Evolutionary conservation across 164 flowering plant species (phyloP).

Genomic region (Magnolia changhungtana): DNA sequence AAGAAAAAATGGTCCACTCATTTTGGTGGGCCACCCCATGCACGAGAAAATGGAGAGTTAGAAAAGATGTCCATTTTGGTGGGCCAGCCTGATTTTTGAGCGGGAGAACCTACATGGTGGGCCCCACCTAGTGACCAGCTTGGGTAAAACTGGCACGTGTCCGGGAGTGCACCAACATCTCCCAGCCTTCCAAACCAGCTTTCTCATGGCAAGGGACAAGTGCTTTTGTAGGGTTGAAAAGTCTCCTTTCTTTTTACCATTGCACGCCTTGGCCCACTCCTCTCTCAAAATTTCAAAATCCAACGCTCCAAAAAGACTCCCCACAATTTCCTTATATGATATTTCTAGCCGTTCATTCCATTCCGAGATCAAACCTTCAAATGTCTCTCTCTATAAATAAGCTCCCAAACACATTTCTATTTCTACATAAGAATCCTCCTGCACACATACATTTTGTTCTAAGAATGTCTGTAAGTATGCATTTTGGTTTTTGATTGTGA

Average conservation of each 20-base stretch:
- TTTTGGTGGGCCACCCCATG: no score
- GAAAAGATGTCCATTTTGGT: no score
- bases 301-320: background rate
- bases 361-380: background rate
- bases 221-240: background rate
- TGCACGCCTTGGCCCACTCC: conserved; percentile 1
- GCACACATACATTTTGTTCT: background rate
- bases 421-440: background rate
- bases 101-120: background rate
- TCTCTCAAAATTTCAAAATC: background rate
- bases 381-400: background rate
- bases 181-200: background rate
- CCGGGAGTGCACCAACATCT: background rate
- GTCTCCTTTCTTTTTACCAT: background rate
- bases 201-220: background rate
- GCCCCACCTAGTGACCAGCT: background rate
- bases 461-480: conserved; percentile 15
- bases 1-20: no score
- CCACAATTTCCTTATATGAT: background rate
- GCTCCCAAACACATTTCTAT: background rate
- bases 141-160: background rate
- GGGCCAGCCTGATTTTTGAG: no score
- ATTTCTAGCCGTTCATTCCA: no score
- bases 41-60: no score
- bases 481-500: background rate